phyloP scores from a whole-genome alignment of 2,329 filamentous ascomycete genomes.

The Phaeosphaeriaceae sp. region DNA sequence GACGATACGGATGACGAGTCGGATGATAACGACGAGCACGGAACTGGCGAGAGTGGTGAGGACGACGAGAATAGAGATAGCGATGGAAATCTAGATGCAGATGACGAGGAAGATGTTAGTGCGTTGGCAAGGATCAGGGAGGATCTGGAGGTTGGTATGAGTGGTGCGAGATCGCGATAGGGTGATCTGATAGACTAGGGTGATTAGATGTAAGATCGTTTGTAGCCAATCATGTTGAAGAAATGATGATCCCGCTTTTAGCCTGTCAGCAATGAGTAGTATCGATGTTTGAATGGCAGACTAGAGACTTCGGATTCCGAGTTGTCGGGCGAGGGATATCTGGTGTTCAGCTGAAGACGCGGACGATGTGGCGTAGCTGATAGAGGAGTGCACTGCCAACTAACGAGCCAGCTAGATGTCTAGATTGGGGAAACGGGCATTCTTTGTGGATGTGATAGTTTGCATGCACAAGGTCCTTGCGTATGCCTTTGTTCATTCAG shows the following conservation, averaged over 20 bases:
- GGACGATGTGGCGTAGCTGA: no score
- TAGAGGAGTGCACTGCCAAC: no score
- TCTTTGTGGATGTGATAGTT: no score
- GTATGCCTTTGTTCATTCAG: no score
- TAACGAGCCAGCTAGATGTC: no score
- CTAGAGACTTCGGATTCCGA: no score
- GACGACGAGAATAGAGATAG: conserved; percentile 2
- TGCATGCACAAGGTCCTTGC: no score
- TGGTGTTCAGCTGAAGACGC: no score
- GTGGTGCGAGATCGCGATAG: background rate
- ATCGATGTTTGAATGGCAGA: no score
- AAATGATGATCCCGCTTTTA: background rate
- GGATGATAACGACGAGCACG: conserved; percentile 32
- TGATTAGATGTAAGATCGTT: background rate
- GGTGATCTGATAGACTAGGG: background rate
- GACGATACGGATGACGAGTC: conserved; percentile 27
- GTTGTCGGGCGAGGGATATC: no score
- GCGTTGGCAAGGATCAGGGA: conserved; percentile 18
- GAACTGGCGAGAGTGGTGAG: conserved; percentile 26
- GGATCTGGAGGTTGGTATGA: conserved; percentile 19
- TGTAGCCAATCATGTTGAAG: background rate
- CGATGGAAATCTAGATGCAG: conserved; percentile 5
- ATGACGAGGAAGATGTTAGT: conserved; percentile 19
- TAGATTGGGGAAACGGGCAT: no score
- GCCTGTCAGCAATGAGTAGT: background rate